Evolutionary conservation across 1,139 yeast species (phyloP), one percentile per base, ranked within the genome.

Genomic region (Diutina scorzettiae): DNA sequence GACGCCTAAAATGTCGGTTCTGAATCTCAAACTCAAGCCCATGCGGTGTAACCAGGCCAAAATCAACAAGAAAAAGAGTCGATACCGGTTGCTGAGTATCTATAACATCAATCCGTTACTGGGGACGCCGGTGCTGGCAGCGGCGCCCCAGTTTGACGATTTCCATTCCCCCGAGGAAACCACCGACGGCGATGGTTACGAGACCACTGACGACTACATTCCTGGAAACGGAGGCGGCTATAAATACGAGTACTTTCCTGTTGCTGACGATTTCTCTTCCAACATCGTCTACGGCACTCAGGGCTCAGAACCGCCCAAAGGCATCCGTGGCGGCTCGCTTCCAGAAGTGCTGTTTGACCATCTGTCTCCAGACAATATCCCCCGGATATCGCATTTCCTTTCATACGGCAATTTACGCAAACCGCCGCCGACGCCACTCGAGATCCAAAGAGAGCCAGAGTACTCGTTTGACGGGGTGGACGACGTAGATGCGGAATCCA

Each of bases 1-100:
- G 32, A 17, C 44, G 11, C 41, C 37, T 37, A 48, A 56, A 44
- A 48, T 56, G 9, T 66, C 71, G 12, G 53, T 64, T n/a, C 64
- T 71, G 6, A 60, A 64, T 46, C 54, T 69, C 45, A 55, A 55
- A 44, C 50, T 69, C 37, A 68, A 67, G 48, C 74, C 74, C 12
- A 60, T 69, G 25, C 52, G 63, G 43, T 66, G 73, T 48, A 49
- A 56, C 24, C 50, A 60, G 9, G 52, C 58, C 24, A 61, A 56
- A 42, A 58, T 66, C 2, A 56, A 59, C 46, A 67, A 66, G 53
- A 65, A 65, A 55, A 67, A 66, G 50, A 65, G 72, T 18, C 56
- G 59, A 32, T 66, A 68, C 48, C 55, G 69, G 42, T 53, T 69
- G 11, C 63, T 71, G 7, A 60, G 58, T 12, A 58, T 67, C 1